Percentiles rank a stretch among this genome's conserved stretches.
Conservation (phyloP, 2,329 filamentous ascomycete species). For the Sphaceloma murrayae region DNA sequence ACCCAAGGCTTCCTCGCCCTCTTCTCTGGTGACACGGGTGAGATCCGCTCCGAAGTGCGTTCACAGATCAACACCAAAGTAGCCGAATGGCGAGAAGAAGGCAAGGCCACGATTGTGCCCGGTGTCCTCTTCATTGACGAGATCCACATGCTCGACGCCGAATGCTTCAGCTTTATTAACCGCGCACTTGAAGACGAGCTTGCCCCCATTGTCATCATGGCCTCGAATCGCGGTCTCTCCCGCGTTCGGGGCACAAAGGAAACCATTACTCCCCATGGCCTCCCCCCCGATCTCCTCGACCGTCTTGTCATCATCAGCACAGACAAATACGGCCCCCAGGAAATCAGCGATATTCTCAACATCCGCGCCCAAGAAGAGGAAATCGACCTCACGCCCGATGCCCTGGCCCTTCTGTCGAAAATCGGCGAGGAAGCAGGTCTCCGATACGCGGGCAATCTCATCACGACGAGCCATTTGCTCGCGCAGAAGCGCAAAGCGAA, state of each 20-base stretch:
- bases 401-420: slow-evolving; percentile 86
- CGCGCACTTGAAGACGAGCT: slow-evolving; percentile 89
- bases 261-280: slow-evolving; percentile 71
- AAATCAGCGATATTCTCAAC: slow-evolving; percentile 84
- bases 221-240: slow-evolving; percentile 86
- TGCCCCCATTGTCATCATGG: slow-evolving; percentile 97
- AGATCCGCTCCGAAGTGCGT: slow-evolving; percentile 92
- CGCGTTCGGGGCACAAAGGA: slow-evolving; percentile 91
- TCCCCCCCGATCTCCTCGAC: slow-evolving; percentile 92
- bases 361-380: slow-evolving; percentile 95
- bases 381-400: slow-evolving; percentile 81
- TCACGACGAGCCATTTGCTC: slow-evolving; percentile 85
- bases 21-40: slow-evolving; percentile 95
- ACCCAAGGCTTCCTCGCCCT: slow-evolving; percentile 97
- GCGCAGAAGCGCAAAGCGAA: slow-evolving; percentile 76
- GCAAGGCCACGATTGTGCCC: slow-evolving; percentile 95
- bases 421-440: slow-evolving; percentile 88
- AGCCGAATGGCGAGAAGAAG: slow-evolving; percentile 97
- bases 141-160: slow-evolving; percentile 98
- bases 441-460: slow-evolving; percentile 94
- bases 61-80: slow-evolving; percentile 99
- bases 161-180: slow-evolving; percentile 98
- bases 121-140: slow-evolving; percentile 98
- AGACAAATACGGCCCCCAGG: slow-evolving; percentile 67
- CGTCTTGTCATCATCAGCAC: slow-evolving; percentile 95